phyloP scores from a whole-genome alignment of 345 rosid species.

The Acer campestre region DNA sequence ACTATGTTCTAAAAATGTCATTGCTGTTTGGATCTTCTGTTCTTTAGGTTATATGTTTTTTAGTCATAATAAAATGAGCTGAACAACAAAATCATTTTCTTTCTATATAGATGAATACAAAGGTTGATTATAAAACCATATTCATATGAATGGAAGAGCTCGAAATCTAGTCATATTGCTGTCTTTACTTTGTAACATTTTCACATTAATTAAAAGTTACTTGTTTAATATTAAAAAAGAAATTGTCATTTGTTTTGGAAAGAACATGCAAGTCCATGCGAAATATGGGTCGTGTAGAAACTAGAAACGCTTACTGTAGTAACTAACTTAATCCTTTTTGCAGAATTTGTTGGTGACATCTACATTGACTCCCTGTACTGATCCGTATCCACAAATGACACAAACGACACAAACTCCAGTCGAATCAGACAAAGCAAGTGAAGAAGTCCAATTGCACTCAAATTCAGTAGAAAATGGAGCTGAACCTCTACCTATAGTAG shows the following conservation, averaged over 20 bases:
- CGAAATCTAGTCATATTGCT: background rate
- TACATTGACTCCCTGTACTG: conserved; percentile 48
- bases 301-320: background rate
- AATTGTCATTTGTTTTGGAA: background rate
- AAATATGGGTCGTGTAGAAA: background rate
- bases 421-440: conserved; percentile 31
- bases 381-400: conserved; percentile 46
- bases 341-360: conserved; percentile 90
- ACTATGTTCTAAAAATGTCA: background rate
- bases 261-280: background rate
- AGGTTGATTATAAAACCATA: background rate
- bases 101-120: too few species aligned
- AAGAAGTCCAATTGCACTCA: conserved; percentile 32
- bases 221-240: background rate
- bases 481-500: conserved; percentile 61
- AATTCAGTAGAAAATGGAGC: conserved; percentile 55
- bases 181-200: background rate
- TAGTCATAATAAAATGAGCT: background rate
- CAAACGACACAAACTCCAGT: conserved; percentile 31
- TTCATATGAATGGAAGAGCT: background rate
- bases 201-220: background rate
- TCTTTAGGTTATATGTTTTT: background rate
- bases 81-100: background rate
- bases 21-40: background rate
- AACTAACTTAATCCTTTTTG: conserved; percentile 5